phyloP scores from a whole-genome alignment of 495 filamentous ascomycete species.

The Trichoderma reesei region DNA sequence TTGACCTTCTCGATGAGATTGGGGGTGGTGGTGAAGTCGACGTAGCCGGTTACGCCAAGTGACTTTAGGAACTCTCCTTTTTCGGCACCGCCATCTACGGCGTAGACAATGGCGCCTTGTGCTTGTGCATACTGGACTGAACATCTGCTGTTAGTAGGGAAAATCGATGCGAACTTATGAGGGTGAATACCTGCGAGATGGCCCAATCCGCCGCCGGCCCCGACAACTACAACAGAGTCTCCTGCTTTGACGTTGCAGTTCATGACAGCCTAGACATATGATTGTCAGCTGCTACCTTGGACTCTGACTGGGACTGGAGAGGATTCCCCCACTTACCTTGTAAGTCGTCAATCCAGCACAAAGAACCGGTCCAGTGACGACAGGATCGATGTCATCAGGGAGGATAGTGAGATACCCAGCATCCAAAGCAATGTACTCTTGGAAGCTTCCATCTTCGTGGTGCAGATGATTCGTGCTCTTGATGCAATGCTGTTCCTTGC shows the following conservation, averaged over 20 bases:
- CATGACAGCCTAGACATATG: conserved; percentile 25
- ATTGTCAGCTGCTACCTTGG: not conserved
- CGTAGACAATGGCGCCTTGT: conserved; percentile 37
- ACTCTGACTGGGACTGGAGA: not conserved
- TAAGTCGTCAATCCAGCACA: conserved; percentile 33
- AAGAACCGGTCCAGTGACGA: conserved; percentile 33
- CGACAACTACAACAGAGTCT: conserved; percentile 38
- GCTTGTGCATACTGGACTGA: conserved; percentile 40
- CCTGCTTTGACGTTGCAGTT: conserved; percentile 32
- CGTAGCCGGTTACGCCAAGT: conserved; percentile 34
- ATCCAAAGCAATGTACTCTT: conserved; percentile 38
- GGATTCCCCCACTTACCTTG: conserved; percentile 14
- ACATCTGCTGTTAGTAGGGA: conserved; percentile 7
- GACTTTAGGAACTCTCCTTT: conserved; percentile 34
- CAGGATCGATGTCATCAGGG: conserved; percentile 37
- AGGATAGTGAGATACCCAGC: conserved; percentile 37
- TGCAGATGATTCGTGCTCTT: conserved; percentile 40
- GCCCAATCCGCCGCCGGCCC: conserved; percentile 42
- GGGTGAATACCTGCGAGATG: conserved; percentile 31
- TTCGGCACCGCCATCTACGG: conserved; percentile 33
- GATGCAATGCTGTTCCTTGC: conserved; percentile 36
- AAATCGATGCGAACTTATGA: not conserved
- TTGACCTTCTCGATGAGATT: conserved; percentile 30
- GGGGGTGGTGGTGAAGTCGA: conserved; percentile 31
- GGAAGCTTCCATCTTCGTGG: conserved; percentile 41